Evolutionary conservation across 1,139 yeast genomes (phyloP).

Genomic region (Suhomyces bolitotheri): DNA sequence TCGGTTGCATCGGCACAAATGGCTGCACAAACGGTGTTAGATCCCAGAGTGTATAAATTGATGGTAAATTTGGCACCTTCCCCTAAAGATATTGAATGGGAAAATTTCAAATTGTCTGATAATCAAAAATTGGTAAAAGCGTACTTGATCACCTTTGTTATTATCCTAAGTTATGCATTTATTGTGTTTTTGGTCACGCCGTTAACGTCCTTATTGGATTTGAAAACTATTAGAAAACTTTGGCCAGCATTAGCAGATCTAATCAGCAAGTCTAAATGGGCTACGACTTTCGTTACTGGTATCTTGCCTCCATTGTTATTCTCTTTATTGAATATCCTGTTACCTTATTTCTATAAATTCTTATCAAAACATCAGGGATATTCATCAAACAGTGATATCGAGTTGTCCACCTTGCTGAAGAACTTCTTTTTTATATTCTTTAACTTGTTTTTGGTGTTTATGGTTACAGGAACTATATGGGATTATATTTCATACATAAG

Average conservation of each 20-base stretch:
- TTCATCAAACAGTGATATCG: slow-evolving; percentile 79
- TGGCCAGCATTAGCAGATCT: slow-evolving; percentile 73
- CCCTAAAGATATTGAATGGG: slow-evolving; percentile 79
- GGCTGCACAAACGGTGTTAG: slow-evolving; percentile 82
- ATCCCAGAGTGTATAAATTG: slow-evolving; percentile 71
- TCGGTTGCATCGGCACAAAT: slow-evolving; percentile 83
- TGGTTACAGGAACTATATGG: slow-evolving; percentile 73
- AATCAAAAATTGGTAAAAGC: slow-evolving; percentile 55
- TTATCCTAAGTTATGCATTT: slow-evolving; percentile 61
- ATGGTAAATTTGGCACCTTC: slow-evolving; percentile 78
- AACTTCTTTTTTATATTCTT: slow-evolving; percentile 84
- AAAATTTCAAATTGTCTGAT: slow-evolving; percentile 62
- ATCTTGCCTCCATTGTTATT: slow-evolving; percentile 46
- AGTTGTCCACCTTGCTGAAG: slow-evolving; percentile 73
- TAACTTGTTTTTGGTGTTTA: slow-evolving; percentile 80
- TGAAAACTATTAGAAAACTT: slow-evolving; percentile 66
- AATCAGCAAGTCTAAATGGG: slow-evolving; percentile 62
- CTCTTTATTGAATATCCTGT: slow-evolving; percentile 66
- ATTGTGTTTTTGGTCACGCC: slow-evolving; percentile 73
- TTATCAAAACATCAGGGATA: slow-evolving; percentile 72
- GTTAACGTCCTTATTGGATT: slow-evolving; percentile 68
- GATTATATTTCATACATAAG: slow-evolving; percentile 66
- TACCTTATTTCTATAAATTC: slow-evolving; percentile 76
- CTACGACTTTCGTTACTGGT: slow-evolving; percentile 71
- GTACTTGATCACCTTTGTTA: slow-evolving; percentile 59